These are phyloP conservation scores for Pyrenophora graminea DNA, from an alignment of 2,329 filamentous ascomycete genomes.

Conservation along the genomic window DNA sequence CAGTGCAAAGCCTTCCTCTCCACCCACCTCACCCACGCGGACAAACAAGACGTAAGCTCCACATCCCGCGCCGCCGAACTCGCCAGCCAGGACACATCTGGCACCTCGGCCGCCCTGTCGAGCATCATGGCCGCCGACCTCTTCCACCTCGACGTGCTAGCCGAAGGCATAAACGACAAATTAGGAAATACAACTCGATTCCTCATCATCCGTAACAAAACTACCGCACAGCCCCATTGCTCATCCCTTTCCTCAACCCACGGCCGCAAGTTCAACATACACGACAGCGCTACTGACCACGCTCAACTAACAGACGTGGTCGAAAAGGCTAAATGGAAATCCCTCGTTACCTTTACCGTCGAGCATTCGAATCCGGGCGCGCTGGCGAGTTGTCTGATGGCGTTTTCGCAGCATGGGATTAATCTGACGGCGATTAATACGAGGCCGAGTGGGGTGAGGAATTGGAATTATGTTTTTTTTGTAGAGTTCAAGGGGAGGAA, in stretches of 20 bases:
- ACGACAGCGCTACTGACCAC: no score
- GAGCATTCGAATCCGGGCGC: conserved; percentile 78
- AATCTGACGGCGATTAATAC: conserved; percentile 93
- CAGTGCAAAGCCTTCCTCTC: conserved; percentile 81
- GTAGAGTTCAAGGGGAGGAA: conserved; percentile 80
- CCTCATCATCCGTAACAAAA: conserved; percentile 47
- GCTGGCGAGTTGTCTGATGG: conserved; percentile 76
- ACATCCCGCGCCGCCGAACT: conserved; percentile 86
- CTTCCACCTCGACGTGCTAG: conserved; percentile 71
- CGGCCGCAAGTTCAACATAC: no score
- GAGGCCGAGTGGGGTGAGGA: conserved; percentile 71
- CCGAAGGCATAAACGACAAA: conserved; percentile 71
- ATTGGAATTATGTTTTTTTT: conserved; percentile 95
- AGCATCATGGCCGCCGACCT: conserved; percentile 72
- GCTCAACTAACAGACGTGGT: no score
- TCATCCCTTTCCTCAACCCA: no score
- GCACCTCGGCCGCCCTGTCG: conserved; percentile 75
- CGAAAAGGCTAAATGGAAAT: conserved; percentile 57
- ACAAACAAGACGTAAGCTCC: conserved; percentile 80
- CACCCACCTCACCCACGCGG: conserved; percentile 70
- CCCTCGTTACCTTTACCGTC: conserved; percentile 79
- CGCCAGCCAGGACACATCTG: conserved; percentile 62
- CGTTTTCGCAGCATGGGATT: conserved; percentile 72
- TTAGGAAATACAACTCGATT: conserved; percentile 80
- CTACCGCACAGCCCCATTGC: neutral